A percentile compares a stretch with the other conserved stretches of the same genome.
Conservation (phyloP, 345 rosid genomes). For the Eucalyptus marginata region DNA sequence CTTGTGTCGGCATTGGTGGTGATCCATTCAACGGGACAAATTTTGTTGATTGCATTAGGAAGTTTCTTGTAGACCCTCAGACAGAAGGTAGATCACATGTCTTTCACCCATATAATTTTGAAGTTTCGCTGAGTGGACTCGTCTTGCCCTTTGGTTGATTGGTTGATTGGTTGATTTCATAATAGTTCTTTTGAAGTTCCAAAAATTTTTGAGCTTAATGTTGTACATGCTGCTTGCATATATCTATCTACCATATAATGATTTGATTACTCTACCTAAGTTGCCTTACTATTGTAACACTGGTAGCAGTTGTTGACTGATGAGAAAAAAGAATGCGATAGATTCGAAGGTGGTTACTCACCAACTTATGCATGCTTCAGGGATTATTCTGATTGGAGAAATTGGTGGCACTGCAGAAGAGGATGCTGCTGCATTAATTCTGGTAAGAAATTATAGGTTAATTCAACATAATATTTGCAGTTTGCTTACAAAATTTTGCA, state of each 20-base stretch:
- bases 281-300: not conserved
- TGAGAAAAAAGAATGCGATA: not conserved
- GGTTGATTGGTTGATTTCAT: not conserved
- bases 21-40: conserved; percentile 98
- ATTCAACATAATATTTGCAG: not conserved
- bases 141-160: not conserved
- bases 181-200: not conserved
- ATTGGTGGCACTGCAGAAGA: conserved; percentile 99
- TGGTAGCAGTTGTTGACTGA: not conserved
- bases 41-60: conserved; percentile 84
- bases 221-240: not conserved
- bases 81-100: conserved; percentile 63
- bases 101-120: not conserved
- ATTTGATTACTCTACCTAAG: not conserved
- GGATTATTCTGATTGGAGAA: conserved; percentile 87
- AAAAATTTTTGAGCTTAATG: not conserved
- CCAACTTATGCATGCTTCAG: conserved; percentile 15
- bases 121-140: not conserved
- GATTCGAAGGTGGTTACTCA: not conserved
- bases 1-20: conserved; percentile 91
- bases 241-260: not conserved
- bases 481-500: not conserved
- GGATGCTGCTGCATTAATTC: conserved; percentile 84
- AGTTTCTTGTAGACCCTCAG: conserved; percentile 82
- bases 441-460: conserved; percentile 11